Evolutionary conservation across 2,329 filamentous ascomycete genomes (phyloP).

Genomic region (Sclerotinia minor): DNA sequence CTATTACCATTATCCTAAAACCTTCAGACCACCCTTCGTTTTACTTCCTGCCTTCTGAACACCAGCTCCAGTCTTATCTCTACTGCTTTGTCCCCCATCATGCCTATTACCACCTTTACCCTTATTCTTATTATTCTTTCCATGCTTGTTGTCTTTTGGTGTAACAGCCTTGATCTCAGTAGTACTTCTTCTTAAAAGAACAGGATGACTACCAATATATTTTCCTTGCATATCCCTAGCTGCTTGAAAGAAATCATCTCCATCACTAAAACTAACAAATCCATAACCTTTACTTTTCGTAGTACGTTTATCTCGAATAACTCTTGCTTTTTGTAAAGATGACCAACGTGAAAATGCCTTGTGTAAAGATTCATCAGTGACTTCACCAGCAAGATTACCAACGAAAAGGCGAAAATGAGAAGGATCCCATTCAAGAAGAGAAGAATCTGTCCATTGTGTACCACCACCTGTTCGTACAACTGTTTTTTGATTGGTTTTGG

Average conservation of each 20-base stretch:
- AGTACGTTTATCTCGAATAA: constrained; percentile 92
- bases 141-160: constrained; percentile 62
- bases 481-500: constrained; percentile 71
- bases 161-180: constrained; percentile 83
- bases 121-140: constrained; percentile 44
- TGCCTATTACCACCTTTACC: constrained; percentile 43
- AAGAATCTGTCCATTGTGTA: constrained; percentile 86
- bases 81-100: constrained; percentile 43
- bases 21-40: constrained; percentile 64
- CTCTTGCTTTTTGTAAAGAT: constrained; percentile 87
- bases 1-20: constrained; percentile 54
- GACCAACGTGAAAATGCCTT: constrained; percentile 91
- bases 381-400: constrained; percentile 94
- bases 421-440: constrained; percentile 93
- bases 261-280: constrained; percentile 93
- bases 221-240: constrained; percentile 99
- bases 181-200: constrained; percentile 81
- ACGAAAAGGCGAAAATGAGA: constrained; percentile 93
- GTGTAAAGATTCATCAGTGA: constrained; percentile 90
- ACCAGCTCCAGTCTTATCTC: constrained; percentile 49
- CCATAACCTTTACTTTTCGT: constrained; percentile 96
- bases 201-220: constrained; percentile 97
- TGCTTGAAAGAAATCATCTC: constrained; percentile 94
- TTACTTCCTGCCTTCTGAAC: constrained; percentile 64
- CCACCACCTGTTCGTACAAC: constrained; percentile 87